Evolutionary conservation across 345 rosid species (phyloP), one percentile per base, ranked within the genome.

Genomic region (Citrus trifoliata): DNA sequence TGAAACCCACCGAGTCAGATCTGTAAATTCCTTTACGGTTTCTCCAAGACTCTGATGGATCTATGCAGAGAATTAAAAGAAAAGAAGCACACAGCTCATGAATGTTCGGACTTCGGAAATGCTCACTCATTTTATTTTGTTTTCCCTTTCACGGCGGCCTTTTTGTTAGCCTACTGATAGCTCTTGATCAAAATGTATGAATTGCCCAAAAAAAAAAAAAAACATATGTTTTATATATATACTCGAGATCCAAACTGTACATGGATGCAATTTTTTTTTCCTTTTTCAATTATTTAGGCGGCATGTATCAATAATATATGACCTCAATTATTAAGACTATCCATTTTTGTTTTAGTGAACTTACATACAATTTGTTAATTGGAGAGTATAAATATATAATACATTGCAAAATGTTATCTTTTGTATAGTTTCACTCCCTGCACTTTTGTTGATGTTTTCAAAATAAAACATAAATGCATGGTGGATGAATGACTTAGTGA

Each of bases 171-270:
- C 48, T 46, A 8, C 73, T 46, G 5, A 7, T 72, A 55, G 13
- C n/a, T 4, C 33, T 61, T 12, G 42, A 21, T 27, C 68, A 61
- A 40, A 38, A 60, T 38, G n/a, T 6, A 59, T 24, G 24, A 37
- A 33, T n/a, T 3, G 7, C 1, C 35, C 0, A 0, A 33, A 60
- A 22, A 7, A 38, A 35, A 60, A 21, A 13, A 37, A 6, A 5
- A 5, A 5, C 1, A 37, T 22, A 7, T 6, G 2, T 16, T 25
- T 3, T 3, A 7, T 22, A 42, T 22, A 24, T 13, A 63, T 12
- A 46, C 70, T 63, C 18, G 62, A 75, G 78, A 75, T 75, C 61
- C 61, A 75, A 75, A 42, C 10, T 63, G 46, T 75, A 75, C 61
- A 63, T 16, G 62, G 28, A 30, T 18, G 32, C 13, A 19, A 46